Percentiles rank a stretch among this genome's conserved stretches.
Evolutionary conservation across 2,329 filamentous ascomycete genomes (phyloP).

Genomic region (Mariannaea elegans): DNA sequence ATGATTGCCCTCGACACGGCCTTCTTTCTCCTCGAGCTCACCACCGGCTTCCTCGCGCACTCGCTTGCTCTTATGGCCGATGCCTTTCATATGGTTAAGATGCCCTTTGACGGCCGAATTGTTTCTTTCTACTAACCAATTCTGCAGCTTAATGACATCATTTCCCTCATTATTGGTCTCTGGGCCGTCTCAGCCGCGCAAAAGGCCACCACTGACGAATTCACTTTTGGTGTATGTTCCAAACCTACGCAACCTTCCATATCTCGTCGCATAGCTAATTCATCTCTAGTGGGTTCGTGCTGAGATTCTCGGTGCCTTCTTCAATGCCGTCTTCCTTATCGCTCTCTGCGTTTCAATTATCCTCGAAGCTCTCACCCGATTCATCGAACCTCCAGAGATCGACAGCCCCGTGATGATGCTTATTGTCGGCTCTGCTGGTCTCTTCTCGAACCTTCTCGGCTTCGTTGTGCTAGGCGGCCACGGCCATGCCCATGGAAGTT

Average conservation of each 20-base stretch:
- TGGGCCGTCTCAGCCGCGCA: constrained; percentile 95
- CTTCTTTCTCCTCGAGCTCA: constrained; percentile 92
- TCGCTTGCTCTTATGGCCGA: constrained; percentile 95
- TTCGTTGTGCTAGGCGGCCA: constrained; percentile 94
- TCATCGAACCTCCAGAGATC: constrained; percentile 91
- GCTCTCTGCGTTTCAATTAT: constrained; percentile 96
- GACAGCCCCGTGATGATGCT: constrained; percentile 86
- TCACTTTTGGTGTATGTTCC: constrained; percentile 85
- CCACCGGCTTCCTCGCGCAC: constrained; percentile 84
- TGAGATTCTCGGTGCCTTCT: constrained; percentile 93
- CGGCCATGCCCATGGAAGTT: constrained; percentile 79
- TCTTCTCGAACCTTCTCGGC: constrained; percentile 88
- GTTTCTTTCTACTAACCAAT: constrained; percentile 23
- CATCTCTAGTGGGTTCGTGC: constrained; percentile 89
- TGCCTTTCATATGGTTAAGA: constrained; percentile 93
- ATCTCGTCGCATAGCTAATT: constrained; percentile 32
- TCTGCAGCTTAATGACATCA: constrained; percentile 88
- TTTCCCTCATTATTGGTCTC: constrained; percentile 89
- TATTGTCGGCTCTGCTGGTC: constrained; percentile 85
- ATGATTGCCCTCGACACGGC: constrained; percentile 88
- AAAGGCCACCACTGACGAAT: constrained; percentile 86
- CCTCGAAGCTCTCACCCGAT: constrained; percentile 90
- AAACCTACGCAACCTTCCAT: not conserved
- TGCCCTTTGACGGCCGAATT: constrained; percentile 4
- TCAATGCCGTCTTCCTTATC: constrained; percentile 97